Evolutionary conservation across 2,329 filamentous ascomycete species (phyloP).

Genomic region (Colletotrichum noveboracense): DNA sequence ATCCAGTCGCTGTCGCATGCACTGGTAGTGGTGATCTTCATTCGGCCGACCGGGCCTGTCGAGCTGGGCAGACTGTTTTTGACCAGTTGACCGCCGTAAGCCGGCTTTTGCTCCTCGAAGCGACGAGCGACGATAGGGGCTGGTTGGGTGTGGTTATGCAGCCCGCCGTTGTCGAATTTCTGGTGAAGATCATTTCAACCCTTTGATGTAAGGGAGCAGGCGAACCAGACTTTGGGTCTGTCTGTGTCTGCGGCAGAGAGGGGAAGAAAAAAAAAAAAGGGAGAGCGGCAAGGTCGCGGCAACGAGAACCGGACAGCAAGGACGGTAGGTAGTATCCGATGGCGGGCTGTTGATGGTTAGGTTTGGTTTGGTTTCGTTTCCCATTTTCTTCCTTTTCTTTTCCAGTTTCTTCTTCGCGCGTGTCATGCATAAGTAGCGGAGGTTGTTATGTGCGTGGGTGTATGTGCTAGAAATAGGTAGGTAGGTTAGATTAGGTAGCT

Average conservation of each 20-base stretch:
- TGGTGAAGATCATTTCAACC: background rate
- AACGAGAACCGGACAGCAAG: background rate
- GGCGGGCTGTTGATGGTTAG: background rate
- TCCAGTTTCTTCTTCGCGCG: background rate
- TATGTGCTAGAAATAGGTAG: no score
- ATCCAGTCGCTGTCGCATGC: background rate
- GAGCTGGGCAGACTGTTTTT: background rate
- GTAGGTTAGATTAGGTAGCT: background rate
- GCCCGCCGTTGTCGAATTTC: background rate
- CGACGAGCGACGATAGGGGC: background rate
- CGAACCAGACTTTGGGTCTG: background rate
- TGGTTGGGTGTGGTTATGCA: background rate
- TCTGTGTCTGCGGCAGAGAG: background rate
- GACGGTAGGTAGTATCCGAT: background rate
- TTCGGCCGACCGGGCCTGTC: constrained; percentile 14
- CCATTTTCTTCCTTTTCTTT: background rate
- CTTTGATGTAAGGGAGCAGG: background rate
- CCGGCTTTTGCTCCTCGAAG: background rate
- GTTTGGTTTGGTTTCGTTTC: background rate
- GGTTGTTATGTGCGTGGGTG: no score
- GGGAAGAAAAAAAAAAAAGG: background rate
- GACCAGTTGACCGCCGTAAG: background rate
- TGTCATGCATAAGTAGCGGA: background rate
- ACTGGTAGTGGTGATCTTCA: constrained; percentile 9
- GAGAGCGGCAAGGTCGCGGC: background rate